Evolutionary conservation across 768 basidiomycete genomes (phyloP).

Genomic region (Phanerochaete sordida): DNA sequence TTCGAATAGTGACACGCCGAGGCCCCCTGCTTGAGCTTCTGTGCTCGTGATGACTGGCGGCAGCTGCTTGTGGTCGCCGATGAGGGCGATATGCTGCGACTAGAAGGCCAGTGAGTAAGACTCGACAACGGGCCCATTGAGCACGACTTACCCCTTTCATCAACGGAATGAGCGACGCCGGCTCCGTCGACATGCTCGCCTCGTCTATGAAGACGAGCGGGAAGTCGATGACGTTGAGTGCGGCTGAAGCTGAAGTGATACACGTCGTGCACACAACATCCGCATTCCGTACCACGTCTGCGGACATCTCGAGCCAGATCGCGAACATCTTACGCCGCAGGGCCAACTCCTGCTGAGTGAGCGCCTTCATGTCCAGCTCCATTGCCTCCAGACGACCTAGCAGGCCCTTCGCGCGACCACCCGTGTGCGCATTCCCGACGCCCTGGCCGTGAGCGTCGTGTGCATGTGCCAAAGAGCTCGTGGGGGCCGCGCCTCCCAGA

Average conservation of each 20-base stretch:
- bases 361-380: constrained; percentile 20
- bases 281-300: constrained; percentile 56
- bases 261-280: constrained; percentile 92
- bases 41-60: constrained; percentile 82
- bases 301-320: constrained; percentile 59
- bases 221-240: constrained; percentile 75
- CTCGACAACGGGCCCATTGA: constrained; percentile 13
- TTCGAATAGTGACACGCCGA: constrained; percentile 85
- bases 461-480: background rate
- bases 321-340: constrained; percentile 46
- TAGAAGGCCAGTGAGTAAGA: constrained; percentile 25
- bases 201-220: constrained; percentile 94
- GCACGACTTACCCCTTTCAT: constrained; percentile 78
- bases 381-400: constrained; percentile 27
- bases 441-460: background rate
- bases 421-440: background rate
- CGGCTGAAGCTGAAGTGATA: constrained; percentile 66
- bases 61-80: constrained; percentile 97
- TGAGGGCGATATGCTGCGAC: constrained; percentile 81
- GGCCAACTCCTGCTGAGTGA: constrained; percentile 30
- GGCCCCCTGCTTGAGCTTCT: constrained; percentile 68
- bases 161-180: constrained; percentile 83
- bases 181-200: constrained; percentile 95
- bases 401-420: background rate
- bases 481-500: background rate